Evolutionary conservation across 345 rosid species (phyloP).

Genomic region (Camelina laxa): DNA sequence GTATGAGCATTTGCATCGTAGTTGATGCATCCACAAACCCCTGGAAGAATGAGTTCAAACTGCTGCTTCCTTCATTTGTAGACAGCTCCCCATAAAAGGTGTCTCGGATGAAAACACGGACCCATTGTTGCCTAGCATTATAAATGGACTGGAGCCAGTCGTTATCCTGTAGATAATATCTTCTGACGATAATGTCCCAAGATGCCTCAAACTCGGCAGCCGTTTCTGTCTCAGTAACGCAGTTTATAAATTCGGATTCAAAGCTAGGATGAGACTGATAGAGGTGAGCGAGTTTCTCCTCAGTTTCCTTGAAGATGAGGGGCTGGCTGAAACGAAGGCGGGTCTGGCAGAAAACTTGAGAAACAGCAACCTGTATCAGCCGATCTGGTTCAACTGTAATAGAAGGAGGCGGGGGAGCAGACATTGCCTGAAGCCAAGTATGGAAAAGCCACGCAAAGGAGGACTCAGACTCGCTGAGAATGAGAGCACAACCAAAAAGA

Average conservation of each 20-base stretch:
- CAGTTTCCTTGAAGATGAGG: constrained; percentile 62
- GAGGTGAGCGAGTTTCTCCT: constrained; percentile 63
- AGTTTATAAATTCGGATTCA: constrained; percentile 66
- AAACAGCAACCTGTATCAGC: constrained; percentile 59
- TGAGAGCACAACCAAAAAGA: constrained; percentile 71
- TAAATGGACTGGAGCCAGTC: constrained; percentile 73
- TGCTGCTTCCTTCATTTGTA: constrained; percentile 46
- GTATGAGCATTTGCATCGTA: constrained; percentile 56
- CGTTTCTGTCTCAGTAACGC: constrained; percentile 57
- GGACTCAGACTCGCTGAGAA: constrained; percentile 66
- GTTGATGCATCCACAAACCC: constrained; percentile 68
- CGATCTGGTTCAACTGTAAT: constrained; percentile 73
- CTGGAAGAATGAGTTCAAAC: constrained; percentile 57
- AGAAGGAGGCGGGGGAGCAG: constrained; percentile 64
- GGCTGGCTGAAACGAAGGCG: constrained; percentile 62
- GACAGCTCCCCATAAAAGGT: constrained; percentile 68
- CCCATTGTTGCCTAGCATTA: constrained; percentile 74
- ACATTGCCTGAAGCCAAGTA: constrained; percentile 79
- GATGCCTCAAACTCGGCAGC: constrained; percentile 67
- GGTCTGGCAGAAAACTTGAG: constrained; percentile 60
- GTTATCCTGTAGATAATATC: constrained; percentile 60
- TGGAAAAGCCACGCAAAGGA: constrained; percentile 72
- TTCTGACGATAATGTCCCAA: constrained; percentile 60
- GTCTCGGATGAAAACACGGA: constrained; percentile 64
- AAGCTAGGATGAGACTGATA: constrained; percentile 65